Evolutionary conservation across 2,329 filamentous ascomycete species (phyloP).

Genomic region (Neonectria hederae): DNA sequence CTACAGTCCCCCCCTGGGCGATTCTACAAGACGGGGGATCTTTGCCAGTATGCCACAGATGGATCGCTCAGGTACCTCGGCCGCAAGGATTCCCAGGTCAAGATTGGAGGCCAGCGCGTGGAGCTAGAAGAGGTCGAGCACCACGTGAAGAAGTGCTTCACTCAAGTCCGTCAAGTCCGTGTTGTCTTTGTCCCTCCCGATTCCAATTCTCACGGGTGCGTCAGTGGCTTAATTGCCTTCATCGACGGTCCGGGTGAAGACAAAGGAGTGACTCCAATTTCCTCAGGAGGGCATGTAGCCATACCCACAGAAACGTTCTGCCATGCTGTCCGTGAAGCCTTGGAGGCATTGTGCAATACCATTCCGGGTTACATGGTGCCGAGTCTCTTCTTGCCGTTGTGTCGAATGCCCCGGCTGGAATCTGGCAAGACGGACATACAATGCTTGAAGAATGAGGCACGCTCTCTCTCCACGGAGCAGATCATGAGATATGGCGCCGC

Average conservation of each 20-base stretch:
- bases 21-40: slow-evolving; percentile 27
- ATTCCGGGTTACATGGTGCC: neutral
- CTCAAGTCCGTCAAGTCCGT: neutral
- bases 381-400: neutral
- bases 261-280: neutral
- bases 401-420: neutral
- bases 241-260: neutral
- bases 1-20: neutral
- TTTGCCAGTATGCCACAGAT: slow-evolving; percentile 42
- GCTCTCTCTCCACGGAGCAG: neutral
- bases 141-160: neutral
- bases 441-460: neutral
- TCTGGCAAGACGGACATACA: neutral
- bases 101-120: slow-evolving; percentile 63
- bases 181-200: neutral
- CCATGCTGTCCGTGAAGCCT: neutral
- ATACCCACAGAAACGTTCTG: neutral
- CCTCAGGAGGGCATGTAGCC: neutral
- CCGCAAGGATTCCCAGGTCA: slow-evolving; percentile 64
- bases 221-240: neutral
- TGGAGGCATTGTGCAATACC: neutral
- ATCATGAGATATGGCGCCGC: neutral
- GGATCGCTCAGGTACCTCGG: slow-evolving; percentile 53
- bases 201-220: accelerated
- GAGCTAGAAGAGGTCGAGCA: slow-evolving; percentile 48